Conservation (phyloP, 2,329 filamentous ascomycete species). For the Microcyclospora tardicrescens region DNA sequence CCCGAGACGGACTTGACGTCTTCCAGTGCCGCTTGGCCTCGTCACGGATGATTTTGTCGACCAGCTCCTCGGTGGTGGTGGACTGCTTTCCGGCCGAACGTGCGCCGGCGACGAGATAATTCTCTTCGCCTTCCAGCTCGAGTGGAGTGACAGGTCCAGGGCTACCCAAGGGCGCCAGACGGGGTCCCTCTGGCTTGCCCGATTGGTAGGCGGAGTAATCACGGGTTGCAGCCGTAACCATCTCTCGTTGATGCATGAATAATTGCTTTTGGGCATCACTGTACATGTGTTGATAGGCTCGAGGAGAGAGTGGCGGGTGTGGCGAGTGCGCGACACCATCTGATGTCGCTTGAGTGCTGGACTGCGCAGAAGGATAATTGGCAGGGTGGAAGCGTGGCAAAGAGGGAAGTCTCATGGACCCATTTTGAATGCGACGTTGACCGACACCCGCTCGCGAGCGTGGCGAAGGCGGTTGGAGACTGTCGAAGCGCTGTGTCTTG, state of each 20-base stretch:
- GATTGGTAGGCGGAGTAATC: slow-evolving; percentile 9
- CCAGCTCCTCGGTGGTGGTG: slow-evolving; percentile 25
- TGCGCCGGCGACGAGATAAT: slow-evolving; percentile 34
- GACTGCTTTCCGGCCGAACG: slow-evolving; percentile 11
- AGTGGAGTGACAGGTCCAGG: slow-evolving; percentile 42
- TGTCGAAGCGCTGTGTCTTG: slow-evolving; percentile 19
- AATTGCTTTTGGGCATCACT: slow-evolving; percentile 37
- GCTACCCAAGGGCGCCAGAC: slow-evolving; percentile 36
- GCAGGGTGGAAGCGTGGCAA: slow-evolving; percentile 41
- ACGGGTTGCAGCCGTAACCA: slow-evolving; percentile 15
- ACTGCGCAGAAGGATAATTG: slow-evolving; percentile 30
- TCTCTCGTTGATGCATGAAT: slow-evolving; percentile 35
- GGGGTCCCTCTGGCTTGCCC: slow-evolving; percentile 35
- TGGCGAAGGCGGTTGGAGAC: slow-evolving; percentile 19
- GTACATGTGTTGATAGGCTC: slow-evolving; percentile 30
- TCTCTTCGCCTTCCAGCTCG: slow-evolving; percentile 32
- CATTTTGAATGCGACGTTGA: slow-evolving; percentile 24
- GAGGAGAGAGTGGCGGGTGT: slow-evolving; percentile 32
- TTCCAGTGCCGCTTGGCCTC: slow-evolving; percentile 25
- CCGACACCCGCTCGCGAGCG: slow-evolving; percentile 17
- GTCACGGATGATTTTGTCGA: slow-evolving; percentile 35
- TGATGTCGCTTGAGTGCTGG: slow-evolving; percentile 26
- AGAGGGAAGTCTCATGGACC: slow-evolving; percentile 33
- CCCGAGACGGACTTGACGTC: too few relatives aligned
- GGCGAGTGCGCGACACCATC: slow-evolving; percentile 27